These are phyloP conservation scores for Chalciporus sp. DNA, from an alignment of 1,284 basidiomycete species.

Conservation along the genomic window DNA sequence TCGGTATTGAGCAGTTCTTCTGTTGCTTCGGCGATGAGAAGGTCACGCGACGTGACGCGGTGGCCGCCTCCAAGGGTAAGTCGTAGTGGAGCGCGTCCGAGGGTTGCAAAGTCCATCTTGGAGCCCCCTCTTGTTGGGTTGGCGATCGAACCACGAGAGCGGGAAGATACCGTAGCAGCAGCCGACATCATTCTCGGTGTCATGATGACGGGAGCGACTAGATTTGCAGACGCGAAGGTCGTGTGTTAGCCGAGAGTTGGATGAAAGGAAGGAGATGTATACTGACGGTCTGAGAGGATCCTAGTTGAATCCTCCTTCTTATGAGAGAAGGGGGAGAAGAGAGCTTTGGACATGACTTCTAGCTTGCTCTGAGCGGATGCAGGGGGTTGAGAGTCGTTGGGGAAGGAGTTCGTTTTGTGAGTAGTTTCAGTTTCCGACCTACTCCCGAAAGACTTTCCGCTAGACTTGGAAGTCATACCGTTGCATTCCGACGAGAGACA, in stretches of 20 bases:
- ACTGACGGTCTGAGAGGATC: slow-evolving; percentile 73
- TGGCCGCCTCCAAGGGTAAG: slow-evolving; percentile 64
- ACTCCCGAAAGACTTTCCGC: slow-evolving; percentile 11
- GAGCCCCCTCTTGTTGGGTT: slow-evolving; percentile 39
- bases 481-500: slow-evolving; percentile 22
- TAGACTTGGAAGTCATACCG: slow-evolving; percentile 17
- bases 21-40: slow-evolving; percentile 82
- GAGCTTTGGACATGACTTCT: slow-evolving; percentile 63
- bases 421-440: slow-evolving; percentile 30
- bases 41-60: slow-evolving; percentile 77
- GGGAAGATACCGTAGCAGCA: slow-evolving; percentile 61
- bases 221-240: background rate
- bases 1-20: slow-evolving; percentile 74
- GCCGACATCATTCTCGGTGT: slow-evolving; percentile 78
- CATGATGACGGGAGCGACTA: slow-evolving; percentile 91
- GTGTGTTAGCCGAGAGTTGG: background rate
- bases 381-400: slow-evolving; percentile 21
- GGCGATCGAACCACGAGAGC: slow-evolving; percentile 46
- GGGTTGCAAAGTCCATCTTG: slow-evolving; percentile 67
- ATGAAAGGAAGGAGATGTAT: background rate
- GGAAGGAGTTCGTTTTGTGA: slow-evolving; percentile 39
- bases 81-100: slow-evolving; percentile 71
- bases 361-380: slow-evolving; percentile 41
- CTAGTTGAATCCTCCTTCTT: slow-evolving; percentile 67
- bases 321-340: slow-evolving; percentile 67